Evolutionary conservation across 805 yeast species (phyloP), one percentile per base, ranked within the genome.

Genomic region (Pichia scutulata): DNA sequence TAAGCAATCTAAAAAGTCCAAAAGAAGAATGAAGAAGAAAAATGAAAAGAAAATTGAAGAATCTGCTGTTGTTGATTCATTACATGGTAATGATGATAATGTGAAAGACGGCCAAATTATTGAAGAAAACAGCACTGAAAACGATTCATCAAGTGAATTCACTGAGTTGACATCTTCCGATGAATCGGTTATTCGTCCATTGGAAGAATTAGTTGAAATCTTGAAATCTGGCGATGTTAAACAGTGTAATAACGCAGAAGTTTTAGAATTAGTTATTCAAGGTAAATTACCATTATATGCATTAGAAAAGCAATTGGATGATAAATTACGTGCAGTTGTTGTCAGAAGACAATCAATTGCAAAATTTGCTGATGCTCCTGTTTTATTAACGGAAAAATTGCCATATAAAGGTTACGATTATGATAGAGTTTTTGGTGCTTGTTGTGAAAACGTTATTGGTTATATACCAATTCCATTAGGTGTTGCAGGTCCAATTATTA

Each of bases 361-460:
- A 19, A 77, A 80, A 46, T 68, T 88, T 48, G 88, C 96, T 7
- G 77, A 82, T 59, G 89, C 95, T 19, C 89, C 96, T 49, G 82
- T 87, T 18, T 74, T 93, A 49, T 84, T 82, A 57, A 70, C 84
- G 2, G 72, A 78, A 33, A 78, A 80, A 55, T 74, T 93, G 55
- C 99, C 99, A 18, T 89, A 81, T 68, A 71, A 75, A 55, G 71
- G 80, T 62, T 93, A 92, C 64, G 97, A 93, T 66, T 93, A 89
- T 66, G 95, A 89, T 65, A 83, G 98, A 57, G 99, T 93, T 7
- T 84, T 90, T 63, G 99, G 99, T 54, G 97, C 99, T 10, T 93
- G 99, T 72, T 93, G 99, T 74, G 99, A 93, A 68, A 93, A 93
- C 63, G 99, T 93, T 52, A 86, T 93, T 67, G 99, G 99, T 28